Evolutionary conservation across 108 stramenopile species (phyloP), one percentile per base, ranked within the genome.

Genomic region (Conticribra weissflogii): DNA sequence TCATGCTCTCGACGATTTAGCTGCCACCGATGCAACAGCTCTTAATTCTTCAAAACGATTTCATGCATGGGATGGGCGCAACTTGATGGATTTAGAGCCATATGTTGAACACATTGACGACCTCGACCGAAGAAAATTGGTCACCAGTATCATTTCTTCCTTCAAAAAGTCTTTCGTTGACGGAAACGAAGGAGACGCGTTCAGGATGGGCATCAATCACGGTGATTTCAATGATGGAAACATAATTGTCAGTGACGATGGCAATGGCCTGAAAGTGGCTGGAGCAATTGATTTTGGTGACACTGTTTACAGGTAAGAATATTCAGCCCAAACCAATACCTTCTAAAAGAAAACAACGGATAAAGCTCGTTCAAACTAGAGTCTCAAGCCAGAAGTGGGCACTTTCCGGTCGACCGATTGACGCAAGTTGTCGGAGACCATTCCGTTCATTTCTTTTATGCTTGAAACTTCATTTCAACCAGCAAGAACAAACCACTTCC

Each of bases 231-330:
- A 94, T 70, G 96, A 96, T 81, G 96, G 88, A 24, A 96, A 96
- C 60, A 83, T 95, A 44, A 69, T 96, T 12, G 50, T 92, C 17
- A 80, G 84, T 65, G 78, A 84, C 0, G 80, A 72, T 32, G 63
- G 70, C 21, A 46, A 45, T 28, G 69, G 70, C 14, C 55, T 71
- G 15, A 54, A 63, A 33, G 80, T 93, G 15, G 71, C 88, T 31
- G 95, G 95, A 12, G 91, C 89, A 0, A 93, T 96, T 71, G 95
- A 96, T 74, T 96, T 93, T 83, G 95, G 95, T 15, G 95, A 96
- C 81, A 82, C 88, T 55, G 84, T 91, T 8, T 68, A 87, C 67
- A 96, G 88, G 92, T 93, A 81, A 66, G 95, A 66, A 22, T 21
- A n/a, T n/a, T n/a, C n/a, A n/a, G n/a, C n/a, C n/a, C n/a, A n/a